Evolutionary conservation across 139 green algal species (phyloP).

Genomic region (Micractinium sp.): DNA sequence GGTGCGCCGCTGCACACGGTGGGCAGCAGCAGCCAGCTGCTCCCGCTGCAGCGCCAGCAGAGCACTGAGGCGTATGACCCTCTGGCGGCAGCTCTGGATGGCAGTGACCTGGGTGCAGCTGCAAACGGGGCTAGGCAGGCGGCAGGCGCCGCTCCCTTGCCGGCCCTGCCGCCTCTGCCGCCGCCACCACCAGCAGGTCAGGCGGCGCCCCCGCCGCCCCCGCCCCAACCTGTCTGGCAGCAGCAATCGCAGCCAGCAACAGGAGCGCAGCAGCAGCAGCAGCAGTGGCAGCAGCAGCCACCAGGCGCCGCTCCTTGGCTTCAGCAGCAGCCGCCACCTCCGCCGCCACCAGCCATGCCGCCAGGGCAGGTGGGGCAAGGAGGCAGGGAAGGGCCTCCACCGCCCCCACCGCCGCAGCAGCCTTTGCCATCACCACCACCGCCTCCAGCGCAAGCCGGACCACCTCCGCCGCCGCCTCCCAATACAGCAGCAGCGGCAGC

Average conservation of each 20-base stretch:
- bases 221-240: not conserved
- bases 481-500: not conserved
- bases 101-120: no score
- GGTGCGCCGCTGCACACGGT: not conserved
- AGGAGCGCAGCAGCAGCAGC: not conserved
- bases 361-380: not conserved
- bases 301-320: not conserved
- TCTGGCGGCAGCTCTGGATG: no score
- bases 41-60: slow-evolving; percentile 8
- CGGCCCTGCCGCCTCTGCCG: no score
- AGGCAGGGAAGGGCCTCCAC: not conserved
- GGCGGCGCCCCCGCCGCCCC: no score
- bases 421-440: not conserved
- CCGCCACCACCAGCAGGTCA: no score
- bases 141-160: not conserved
- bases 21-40: slow-evolving; percentile 27
- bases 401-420: not conserved
- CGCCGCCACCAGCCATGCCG: not conserved
- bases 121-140: not conserved
- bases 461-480: not conserved
- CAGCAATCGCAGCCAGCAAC: not conserved
- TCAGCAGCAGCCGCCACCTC: not conserved
- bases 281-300: not conserved
- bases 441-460: not conserved
- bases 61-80: slow-evolving; percentile 1